Percentiles rank a stretch among this genome's conserved stretches.
Evolutionary conservation across 108 stramenopile species (phyloP).

Genomic region (Pseudonitzschia multiseries): DNA sequence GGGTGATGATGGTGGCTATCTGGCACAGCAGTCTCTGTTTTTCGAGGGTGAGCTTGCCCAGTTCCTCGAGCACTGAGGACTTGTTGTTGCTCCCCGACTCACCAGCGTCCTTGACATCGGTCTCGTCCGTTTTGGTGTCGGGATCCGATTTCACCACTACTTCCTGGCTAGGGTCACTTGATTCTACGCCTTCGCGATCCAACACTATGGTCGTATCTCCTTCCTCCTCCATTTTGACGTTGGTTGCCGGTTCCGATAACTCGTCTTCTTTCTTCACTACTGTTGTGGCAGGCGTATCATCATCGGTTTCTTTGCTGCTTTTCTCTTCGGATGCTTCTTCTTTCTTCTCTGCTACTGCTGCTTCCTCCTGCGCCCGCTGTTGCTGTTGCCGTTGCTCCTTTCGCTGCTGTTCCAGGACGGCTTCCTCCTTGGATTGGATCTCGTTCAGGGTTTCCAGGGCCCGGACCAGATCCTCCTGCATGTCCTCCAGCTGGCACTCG

Average conservation of each 20-base stretch:
- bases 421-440: conserved; percentile 44
- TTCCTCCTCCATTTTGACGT: conserved; percentile 18
- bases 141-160: not conserved
- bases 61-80: conserved; percentile 23
- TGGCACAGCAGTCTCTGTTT: conserved; percentile 54
- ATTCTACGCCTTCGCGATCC: not conserved
- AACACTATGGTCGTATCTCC: not conserved
- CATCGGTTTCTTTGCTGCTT: conserved; percentile 34
- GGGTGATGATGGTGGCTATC: conserved; percentile 47
- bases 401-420: conserved; percentile 19
- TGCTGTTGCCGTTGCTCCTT: conserved; percentile 31
- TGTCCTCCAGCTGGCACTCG: conserved; percentile 55
- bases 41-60: conserved; percentile 47
- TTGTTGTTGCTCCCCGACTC: not conserved
- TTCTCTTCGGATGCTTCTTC: conserved; percentile 18
- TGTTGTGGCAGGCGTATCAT: not conserved
- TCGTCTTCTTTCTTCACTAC: conserved; percentile 10
- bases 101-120: conserved; percentile 21
- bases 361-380: conserved; percentile 6
- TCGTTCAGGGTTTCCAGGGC: conserved; percentile 23
- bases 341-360: conserved; percentile 2
- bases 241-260: conserved; percentile 5
- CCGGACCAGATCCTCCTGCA: conserved; percentile 35
- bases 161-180: not conserved
- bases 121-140: conserved; percentile 12